Percentiles rank a stretch among this genome's conserved stretches.
These are phyloP conservation scores for Physcomitrellopsis africana DNA, from an alignment of 225 moss, liverwort and hornwort genomes.

Conservation along the genomic window DNA sequence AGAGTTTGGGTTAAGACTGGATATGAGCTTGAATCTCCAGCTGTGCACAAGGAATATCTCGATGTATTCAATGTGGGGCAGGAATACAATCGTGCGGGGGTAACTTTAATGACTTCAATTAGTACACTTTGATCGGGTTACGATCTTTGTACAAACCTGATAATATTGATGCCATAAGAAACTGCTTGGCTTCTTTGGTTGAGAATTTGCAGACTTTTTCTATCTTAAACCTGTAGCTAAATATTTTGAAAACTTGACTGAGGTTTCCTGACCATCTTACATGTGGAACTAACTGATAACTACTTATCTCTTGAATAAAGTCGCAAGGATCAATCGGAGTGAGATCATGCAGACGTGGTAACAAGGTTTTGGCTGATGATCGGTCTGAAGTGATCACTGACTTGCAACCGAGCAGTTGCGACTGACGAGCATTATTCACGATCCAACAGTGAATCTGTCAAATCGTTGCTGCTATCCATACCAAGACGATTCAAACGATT, in stretches of 20 bases:
- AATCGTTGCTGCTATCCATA: slow-evolving; percentile 28
- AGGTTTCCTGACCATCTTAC: not conserved
- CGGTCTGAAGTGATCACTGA: slow-evolving; percentile 6
- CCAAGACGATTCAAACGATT: slow-evolving; percentile 36
- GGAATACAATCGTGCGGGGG: slow-evolving; percentile 8
- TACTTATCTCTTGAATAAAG: slow-evolving; percentile 10
- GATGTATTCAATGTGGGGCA: not conserved
- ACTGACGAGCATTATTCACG: not conserved
- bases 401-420: slow-evolving; percentile 1
- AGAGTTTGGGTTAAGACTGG: too few relatives aligned
- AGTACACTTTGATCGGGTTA: slow-evolving; percentile 14
- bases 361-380: slow-evolving; percentile 23
- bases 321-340: not conserved
- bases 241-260: not conserved
- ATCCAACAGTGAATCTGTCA: slow-evolving; percentile 46
- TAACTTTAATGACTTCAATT: not conserved
- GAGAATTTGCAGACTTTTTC: not conserved
- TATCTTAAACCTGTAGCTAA: not conserved
- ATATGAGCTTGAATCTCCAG: too few relatives aligned
- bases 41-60: too few relatives aligned
- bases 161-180: not conserved
- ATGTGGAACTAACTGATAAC: slow-evolving; percentile 6
- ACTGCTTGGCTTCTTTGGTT: slow-evolving; percentile 1
- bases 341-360: slow-evolving; percentile 23
- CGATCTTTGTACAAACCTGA: slow-evolving; percentile 3